Conservation (phyloP, 164 flowering plant genomes). For the Platanus orientalis region DNA sequence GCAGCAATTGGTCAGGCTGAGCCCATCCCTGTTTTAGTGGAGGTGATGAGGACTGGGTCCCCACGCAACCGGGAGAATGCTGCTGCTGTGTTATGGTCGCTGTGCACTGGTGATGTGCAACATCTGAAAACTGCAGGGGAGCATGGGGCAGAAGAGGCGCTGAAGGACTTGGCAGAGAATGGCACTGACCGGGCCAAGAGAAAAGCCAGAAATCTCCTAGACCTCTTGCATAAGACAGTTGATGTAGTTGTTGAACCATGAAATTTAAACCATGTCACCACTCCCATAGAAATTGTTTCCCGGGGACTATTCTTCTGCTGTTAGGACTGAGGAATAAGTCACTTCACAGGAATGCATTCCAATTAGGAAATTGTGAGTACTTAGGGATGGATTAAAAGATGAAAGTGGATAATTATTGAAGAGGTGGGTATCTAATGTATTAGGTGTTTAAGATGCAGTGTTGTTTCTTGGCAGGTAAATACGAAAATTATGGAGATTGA, state of each 20-base stretch:
- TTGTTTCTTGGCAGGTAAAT: too few species aligned
- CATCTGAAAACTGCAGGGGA: slow-evolving; percentile 37
- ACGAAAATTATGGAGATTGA: too few species aligned
- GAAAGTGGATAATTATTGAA: not conserved
- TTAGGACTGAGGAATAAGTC: not conserved
- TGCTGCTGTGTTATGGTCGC: slow-evolving; percentile 66
- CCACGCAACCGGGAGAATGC: slow-evolving; percentile 89
- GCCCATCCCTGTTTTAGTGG: slow-evolving; percentile 67
- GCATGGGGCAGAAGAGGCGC: slow-evolving; percentile 53
- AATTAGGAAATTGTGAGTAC: not conserved
- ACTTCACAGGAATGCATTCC: not conserved
- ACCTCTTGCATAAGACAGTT: slow-evolving; percentile 22
- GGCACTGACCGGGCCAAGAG: slow-evolving; percentile 88
- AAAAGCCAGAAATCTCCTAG: slow-evolving; percentile 63
- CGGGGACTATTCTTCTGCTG: not conserved
- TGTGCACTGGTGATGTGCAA: slow-evolving; percentile 45
- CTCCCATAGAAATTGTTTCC: too few species aligned
- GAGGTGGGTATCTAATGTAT: too few species aligned
- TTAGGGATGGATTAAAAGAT: not conserved
- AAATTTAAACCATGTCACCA: not conserved
- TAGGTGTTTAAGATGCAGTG: too few species aligned
- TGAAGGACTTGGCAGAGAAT: slow-evolving; percentile 58
- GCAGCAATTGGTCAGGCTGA: slow-evolving; percentile 60
- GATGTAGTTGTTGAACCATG: not conserved
- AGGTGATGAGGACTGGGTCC: slow-evolving; percentile 75